These are phyloP conservation scores for Talaromyces sp. DNA, from an alignment of 2,329 filamentous ascomycete species.

Conservation along the genomic window DNA sequence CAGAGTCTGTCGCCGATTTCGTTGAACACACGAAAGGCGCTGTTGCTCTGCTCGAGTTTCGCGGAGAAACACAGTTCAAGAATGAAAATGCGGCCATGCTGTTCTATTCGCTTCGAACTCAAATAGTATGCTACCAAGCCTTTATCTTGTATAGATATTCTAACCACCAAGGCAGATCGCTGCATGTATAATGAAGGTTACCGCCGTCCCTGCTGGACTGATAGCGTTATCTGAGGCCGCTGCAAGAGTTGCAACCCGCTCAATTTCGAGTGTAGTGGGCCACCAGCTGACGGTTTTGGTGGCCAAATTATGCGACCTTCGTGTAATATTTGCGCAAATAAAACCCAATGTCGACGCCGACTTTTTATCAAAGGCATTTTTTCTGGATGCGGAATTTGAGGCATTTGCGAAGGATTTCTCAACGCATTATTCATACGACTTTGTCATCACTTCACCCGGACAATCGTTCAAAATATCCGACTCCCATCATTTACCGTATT, in stretches of 20 bases:
- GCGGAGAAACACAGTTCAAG: conserved; percentile 33
- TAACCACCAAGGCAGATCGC: conserved; percentile 21
- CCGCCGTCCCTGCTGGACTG: conserved; percentile 25
- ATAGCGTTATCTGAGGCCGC: conserved; percentile 25
- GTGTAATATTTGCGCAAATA: conserved; percentile 15
- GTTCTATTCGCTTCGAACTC: conserved; percentile 52
- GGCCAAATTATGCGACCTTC: conserved; percentile 24
- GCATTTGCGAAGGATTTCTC: conserved; percentile 25
- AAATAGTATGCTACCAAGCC: conserved; percentile 41
- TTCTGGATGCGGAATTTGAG: conserved; percentile 29
- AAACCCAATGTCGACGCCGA: conserved; percentile 11
- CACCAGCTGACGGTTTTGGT: conserved; percentile 27
- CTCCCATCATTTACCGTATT: conserved; percentile 25
- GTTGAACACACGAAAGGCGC: conserved; percentile 56
- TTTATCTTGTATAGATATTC: conserved; percentile 4
- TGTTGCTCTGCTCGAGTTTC: conserved; percentile 49
- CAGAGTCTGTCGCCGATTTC: conserved; percentile 45
- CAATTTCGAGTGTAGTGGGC: conserved; percentile 17
- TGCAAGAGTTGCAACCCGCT: conserved; percentile 9
- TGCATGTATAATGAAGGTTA: conserved; percentile 28
- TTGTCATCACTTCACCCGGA: conserved; percentile 17
- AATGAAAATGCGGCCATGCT: conserved; percentile 44
- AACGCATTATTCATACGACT: conserved; percentile 22
- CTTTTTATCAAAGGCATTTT: conserved; percentile 25
- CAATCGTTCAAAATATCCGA: conserved; percentile 27